Evolutionary conservation across 148 eudicot species (phyloP), one percentile per base, ranked within the genome.

Genomic region (Beta vulgaris): DNA sequence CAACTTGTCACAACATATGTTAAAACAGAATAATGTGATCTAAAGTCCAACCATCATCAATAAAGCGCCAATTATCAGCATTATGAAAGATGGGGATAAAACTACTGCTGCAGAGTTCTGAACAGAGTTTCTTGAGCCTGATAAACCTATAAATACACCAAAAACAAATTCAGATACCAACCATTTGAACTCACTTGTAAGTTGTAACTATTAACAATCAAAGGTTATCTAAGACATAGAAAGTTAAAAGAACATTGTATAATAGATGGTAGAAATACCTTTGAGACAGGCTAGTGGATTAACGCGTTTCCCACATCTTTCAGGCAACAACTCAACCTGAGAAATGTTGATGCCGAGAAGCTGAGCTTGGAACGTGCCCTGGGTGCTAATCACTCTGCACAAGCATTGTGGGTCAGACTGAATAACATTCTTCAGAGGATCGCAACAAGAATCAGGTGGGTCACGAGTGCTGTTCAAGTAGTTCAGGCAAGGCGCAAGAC

Each of bases 241-340:
- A 26, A 58, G 2, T 42, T 1, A 13, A 34, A 32, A 1, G 48
- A 32, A 60, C 16, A 40, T 26, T 7, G 28, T 1, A 23, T n/a
- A n/a, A n/a, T n/a, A 58, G 18, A 0, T 26, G 14, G 6, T 58
- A 11, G 21, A 16, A 10, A 36, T 73, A 83, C 81, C 85, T 44
- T 74, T 74, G 36, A 90, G 81, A 72, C 92, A 88, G 8, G 88
- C 83, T 29, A 90, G 73, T 7, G 90, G 92, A 76, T 88, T 87
- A 58, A 88, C 89, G 78, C 66, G 96, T 51, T 77, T 83, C 0
- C 90, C 90, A 62, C 92, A 90, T 76, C 90, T 80, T 28, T 71
- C 96, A 18, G 90, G 96, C 76, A 90, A 77, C 51, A 75, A 67
- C 71, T 88, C 87, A 10, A 87, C 97, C 67, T 82, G 69, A 62